Evolutionary conservation across 352 stramenopile species (phyloP).

Genomic region (Phytophthora cactorum): DNA sequence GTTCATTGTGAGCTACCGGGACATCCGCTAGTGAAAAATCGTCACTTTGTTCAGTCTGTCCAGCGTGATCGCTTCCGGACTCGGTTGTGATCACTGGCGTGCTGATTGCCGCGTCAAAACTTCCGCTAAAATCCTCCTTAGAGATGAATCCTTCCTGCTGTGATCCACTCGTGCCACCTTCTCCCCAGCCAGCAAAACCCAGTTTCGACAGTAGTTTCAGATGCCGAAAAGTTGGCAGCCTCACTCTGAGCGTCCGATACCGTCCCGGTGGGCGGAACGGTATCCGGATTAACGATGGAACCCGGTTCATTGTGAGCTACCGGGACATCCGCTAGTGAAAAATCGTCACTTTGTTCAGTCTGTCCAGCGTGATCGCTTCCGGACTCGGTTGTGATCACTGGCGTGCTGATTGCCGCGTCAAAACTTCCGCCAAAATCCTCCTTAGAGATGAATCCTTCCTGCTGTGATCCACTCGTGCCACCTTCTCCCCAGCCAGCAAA

Average conservation of each 20-base stretch:
- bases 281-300: too few species aligned
- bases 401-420: background rate
- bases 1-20: background rate
- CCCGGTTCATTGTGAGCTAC: background rate
- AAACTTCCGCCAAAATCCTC: background rate
- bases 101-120: background rate
- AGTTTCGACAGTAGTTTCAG: background rate
- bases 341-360: background rate
- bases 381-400: background rate
- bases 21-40: background rate
- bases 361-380: background rate
- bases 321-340: background rate
- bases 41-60: background rate
- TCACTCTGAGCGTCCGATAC: too few species aligned
- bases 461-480: background rate
- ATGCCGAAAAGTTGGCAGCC: slow-evolving; percentile 8
- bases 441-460: background rate
- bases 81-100: background rate
- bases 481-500: background rate
- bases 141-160: background rate
- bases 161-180: background rate
- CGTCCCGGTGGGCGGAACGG: background rate
- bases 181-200: background rate
- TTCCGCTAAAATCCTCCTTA: background rate
- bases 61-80: background rate